A percentile compares a stretch with the other conserved stretches of the same genome.
These are phyloP conservation scores for Coemansia sp. DNA, from an alignment of 192 early-diverging fungal species.

Conservation along the genomic window DNA sequence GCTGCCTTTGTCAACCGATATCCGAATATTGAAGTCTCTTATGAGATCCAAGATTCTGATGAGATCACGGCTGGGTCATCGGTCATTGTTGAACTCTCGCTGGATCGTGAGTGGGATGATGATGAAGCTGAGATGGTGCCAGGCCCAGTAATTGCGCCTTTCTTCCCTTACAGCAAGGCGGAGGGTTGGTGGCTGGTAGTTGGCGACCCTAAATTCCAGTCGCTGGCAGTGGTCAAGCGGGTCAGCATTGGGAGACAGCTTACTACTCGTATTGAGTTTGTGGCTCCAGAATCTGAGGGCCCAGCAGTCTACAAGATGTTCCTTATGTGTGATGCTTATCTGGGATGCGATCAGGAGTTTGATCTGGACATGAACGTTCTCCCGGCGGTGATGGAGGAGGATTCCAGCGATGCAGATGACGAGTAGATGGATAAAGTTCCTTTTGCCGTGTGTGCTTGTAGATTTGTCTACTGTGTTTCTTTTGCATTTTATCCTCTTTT, in stretches of 20 bases:
- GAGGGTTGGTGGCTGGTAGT: conserved; percentile 99
- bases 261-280: conserved; percentile 78
- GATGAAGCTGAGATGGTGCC: conserved; percentile 64
- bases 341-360: conserved; percentile 96
- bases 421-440: conserved; percentile 11
- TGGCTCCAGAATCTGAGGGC: conserved; percentile 67
- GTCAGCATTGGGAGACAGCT: conserved; percentile 64
- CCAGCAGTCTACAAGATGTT: conserved; percentile 71
- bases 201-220: conserved; percentile 73
- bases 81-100: conserved; percentile 64
- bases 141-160: conserved; percentile 88
- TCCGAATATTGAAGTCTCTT: conserved; percentile 85
- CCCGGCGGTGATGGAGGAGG: conserved; percentile 23
- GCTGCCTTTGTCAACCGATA: conserved; percentile 88
- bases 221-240: conserved; percentile 88
- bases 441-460: background rate
- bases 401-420: conserved; percentile 55
- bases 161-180: conserved; percentile 83
- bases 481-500: background rate
- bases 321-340: conserved; percentile 91
- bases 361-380: conserved; percentile 63
- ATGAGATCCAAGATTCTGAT: conserved; percentile 65
- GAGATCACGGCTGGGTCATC: conserved; percentile 62
- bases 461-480: background rate
- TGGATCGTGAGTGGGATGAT: conserved; percentile 86